Base-by-base conservation (phyloP, 2,329 filamentous ascomycete genomes). In the Hypoxylon sp. region DNA sequence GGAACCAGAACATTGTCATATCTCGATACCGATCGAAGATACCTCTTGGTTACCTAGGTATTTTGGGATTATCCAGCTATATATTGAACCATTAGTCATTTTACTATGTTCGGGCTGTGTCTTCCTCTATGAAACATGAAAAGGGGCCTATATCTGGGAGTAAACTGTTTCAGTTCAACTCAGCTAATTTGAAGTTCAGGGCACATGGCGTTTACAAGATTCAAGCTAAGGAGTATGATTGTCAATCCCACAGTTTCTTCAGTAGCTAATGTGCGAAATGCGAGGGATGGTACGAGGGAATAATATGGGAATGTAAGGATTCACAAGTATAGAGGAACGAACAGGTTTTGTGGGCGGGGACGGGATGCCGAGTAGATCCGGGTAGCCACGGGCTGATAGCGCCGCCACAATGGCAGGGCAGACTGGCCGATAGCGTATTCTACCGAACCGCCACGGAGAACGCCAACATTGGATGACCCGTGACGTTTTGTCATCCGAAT, bases 331-430 rank as follows among this genome's bases (percentile, higher is more conserved):
- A 36, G 34, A 36, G 34, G 14, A 36, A 36, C 14, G 34, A 14
- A n/a, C 34, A 14, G 34, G 14, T 36, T n/a, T 36, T 36, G 34
- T 36, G 34, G 34, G 13, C 14, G 13, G 14, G 34, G 13, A n/a
- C 34, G 13, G 38, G 19, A 9, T 43, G 9, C 7, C 28, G 28
- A 30, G 28, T 43, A 21, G 6, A 10, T 43, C 38, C 38, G 38
- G 38, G 3, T 21, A 19, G 19, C 17, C 10, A 32, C 28, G 25
- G n/a, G 46, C n/a, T 11, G 28, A 25, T 7, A 6, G 14, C 51
- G 25, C 11, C 28, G 46, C 57, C 36, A 51, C 48, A 52, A 45
- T 60, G 14, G 43, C n/a, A 58, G 30, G 55, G 43, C 43, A 38
- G 55, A 58, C 32, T 58, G 23, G 30, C 32, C 28, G 23, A 14